Base-by-base conservation (phyloP, 768 basidiomycete genomes). In the Phallus indusiatus region DNA sequence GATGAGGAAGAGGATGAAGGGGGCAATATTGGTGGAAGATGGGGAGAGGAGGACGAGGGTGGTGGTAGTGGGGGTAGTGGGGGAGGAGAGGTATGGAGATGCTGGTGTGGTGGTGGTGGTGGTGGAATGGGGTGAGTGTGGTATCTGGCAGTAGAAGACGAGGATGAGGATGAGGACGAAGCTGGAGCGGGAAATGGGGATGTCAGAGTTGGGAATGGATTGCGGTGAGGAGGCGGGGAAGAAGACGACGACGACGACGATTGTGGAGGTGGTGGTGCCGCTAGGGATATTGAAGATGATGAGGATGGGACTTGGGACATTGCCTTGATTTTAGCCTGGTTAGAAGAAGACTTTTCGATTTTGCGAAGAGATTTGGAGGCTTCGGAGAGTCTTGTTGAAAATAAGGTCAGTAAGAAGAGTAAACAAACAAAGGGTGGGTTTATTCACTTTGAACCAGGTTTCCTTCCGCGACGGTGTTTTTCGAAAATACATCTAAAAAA, bases 361-460 rank as follows among this genome's bases (percentile, higher is more conserved):
- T 88, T 82, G 55, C 90, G 83, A 55, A 91, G 83, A 86, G 90
- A 88, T 70, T 91, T 91, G 42, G 90, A 91, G 50, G 88, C 88
- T 69, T 92, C 90, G 37, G 90, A 91, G 47, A 93, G 75, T 71
- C 90, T 91, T 60, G n/a, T n/a, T n/a, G n/a, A n/a, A n/a, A 9
- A 63, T 22, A 52, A 42, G 49, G 64, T 33, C 5, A 58, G 14
- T 18, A 35, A 14, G 12, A 34, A 57, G 33, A 59, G 56, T 52
- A 54, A 34, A 20, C 33, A 2, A 48, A 16, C 51, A 61, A 47
- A 59, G 58, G 36, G 53, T 61, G 61, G 59, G 48, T n/a, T 42
- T 49, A 71, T 76, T 22, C 70, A 92, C 90, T 92, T 93, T 72
- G 90, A 91, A 65, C 90, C 90, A 17, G 90, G 90, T 67, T 93